These are phyloP conservation scores for Phanerodontia chrysosporium DNA, from an alignment of 768 basidiomycete species.

Conservation along the genomic window DNA sequence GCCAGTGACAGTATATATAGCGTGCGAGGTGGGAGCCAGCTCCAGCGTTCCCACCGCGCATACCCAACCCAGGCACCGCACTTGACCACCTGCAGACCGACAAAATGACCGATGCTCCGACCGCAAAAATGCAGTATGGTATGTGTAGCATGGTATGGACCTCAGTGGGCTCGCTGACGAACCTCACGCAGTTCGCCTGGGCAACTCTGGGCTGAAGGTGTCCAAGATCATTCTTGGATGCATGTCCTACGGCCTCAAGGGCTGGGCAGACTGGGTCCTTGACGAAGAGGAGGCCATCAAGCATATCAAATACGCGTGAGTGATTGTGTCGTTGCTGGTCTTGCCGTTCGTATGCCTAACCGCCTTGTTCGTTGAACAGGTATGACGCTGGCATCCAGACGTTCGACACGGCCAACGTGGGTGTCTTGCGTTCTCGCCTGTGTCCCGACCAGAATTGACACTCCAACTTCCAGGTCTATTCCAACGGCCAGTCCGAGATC, in stretches of 20 bases:
- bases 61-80: neutral
- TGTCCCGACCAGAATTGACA: too few species aligned
- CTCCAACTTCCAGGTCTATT: slow-evolving; percentile 26
- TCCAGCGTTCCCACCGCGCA: neutral
- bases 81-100: neutral
- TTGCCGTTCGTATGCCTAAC: neutral
- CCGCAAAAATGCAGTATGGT: slow-evolving; percentile 14
- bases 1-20: neutral
- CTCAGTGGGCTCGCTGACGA: neutral
- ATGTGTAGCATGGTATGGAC: neutral
- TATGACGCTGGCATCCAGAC: slow-evolving; percentile 40
- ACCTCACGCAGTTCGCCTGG: slow-evolving; percentile 30
- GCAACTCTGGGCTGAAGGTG: slow-evolving; percentile 40
- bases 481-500: slow-evolving; percentile 37
- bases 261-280: slow-evolving; percentile 35
- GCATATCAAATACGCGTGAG: slow-evolving; percentile 41
- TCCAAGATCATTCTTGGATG: slow-evolving; percentile 32
- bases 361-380: slow-evolving; percentile 11
- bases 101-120: neutral
- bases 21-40: neutral
- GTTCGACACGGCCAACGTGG: slow-evolving; percentile 34
- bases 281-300: slow-evolving; percentile 31
- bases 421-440: neutral
- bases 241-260: slow-evolving; percentile 17
- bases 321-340: neutral